Conservation (phyloP, 148 eudicot genomes). For the Spergularia bocconei region DNA sequence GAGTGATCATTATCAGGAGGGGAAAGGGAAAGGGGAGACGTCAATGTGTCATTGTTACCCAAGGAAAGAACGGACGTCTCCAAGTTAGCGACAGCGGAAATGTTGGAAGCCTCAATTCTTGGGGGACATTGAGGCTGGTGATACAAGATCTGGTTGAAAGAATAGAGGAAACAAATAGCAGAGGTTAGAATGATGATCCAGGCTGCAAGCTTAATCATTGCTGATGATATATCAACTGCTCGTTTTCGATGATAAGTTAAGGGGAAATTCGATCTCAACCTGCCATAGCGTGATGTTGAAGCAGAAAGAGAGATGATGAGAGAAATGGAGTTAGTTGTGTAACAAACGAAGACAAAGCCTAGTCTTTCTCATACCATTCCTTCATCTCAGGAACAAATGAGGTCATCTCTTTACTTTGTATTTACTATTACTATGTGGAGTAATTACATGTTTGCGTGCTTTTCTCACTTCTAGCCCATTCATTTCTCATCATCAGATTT, state of each 20-base stretch:
- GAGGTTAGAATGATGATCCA: conserved; percentile 30
- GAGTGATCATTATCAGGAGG: not conserved
- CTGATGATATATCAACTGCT: not conserved
- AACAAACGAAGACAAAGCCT: conserved; percentile 26
- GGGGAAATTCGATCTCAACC: not conserved
- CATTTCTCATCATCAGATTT: not conserved
- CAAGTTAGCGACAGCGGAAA: conserved; percentile 1
- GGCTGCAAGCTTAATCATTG: conserved; percentile 31
- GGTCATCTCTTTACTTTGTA: not conserved
- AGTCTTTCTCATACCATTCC: conserved; percentile 19
- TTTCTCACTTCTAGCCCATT: not conserved
- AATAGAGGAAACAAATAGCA: conserved; percentile 38
- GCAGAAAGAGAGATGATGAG: not conserved
- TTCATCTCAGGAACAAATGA: not conserved
- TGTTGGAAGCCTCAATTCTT: not conserved
- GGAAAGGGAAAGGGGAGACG: not conserved
- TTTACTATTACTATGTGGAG: not conserved
- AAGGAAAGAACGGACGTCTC: not conserved
- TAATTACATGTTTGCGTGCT: not conserved
- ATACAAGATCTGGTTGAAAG: conserved; percentile 36
- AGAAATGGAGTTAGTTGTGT: conserved; percentile 26
- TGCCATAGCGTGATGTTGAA: conserved; percentile 16
- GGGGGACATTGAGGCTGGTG: conserved; percentile 20
- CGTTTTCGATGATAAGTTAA: not conserved
- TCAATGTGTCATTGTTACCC: too few relatives aligned